These are phyloP conservation scores for Citrullus amarus DNA, from an alignment of 306 rosid genomes.

Conservation along the genomic window DNA sequence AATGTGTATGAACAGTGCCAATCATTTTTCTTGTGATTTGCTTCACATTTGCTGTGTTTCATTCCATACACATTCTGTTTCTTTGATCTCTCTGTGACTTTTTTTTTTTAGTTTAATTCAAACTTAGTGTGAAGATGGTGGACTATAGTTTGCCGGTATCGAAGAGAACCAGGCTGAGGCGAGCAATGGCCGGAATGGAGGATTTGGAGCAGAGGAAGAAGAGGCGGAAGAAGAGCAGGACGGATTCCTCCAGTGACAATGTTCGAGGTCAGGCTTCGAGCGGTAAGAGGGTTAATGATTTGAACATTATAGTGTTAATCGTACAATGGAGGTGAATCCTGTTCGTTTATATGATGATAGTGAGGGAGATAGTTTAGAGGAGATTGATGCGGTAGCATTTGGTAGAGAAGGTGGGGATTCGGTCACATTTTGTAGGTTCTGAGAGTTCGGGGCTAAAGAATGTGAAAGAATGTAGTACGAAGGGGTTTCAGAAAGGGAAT, in stretches of 20 bases:
- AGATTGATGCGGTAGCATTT: neutral
- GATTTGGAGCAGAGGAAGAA: constrained; percentile 1
- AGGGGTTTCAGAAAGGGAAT: neutral
- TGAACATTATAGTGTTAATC: neutral
- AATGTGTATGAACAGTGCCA: neutral
- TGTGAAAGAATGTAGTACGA: neutral
- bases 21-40: neutral
- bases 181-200: neutral
- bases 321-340: neutral
- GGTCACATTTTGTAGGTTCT: neutral
- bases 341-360: neutral
- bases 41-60: neutral
- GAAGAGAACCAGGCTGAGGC: constrained; percentile 19
- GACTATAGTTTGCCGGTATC: constrained; percentile 4
- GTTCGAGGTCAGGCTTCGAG: neutral
- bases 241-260: neutral
- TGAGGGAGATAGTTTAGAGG: neutral
- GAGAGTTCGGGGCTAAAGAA: constrained; percentile 12
- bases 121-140: neutral
- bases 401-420: neutral
- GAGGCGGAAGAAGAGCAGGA: neutral
- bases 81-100: neutral
- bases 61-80: neutral
- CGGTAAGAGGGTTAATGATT: neutral
- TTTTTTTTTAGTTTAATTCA: neutral